phyloP scores from a whole-genome alignment of 225 moss, liverwort and hornwort species.

The Marchantia polymorpha region DNA sequence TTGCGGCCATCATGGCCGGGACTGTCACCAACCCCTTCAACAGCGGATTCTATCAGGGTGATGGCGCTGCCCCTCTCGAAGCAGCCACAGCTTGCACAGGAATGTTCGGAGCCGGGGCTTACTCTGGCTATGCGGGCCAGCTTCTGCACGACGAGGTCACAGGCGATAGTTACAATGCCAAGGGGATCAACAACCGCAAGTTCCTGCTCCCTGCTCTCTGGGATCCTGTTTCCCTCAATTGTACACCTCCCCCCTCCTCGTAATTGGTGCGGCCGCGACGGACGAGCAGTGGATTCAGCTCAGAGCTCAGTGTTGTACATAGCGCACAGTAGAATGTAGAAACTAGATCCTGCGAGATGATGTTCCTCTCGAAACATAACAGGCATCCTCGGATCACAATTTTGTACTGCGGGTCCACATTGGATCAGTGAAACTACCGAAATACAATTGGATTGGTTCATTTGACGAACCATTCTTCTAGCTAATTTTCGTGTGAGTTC shows the following conservation, averaged over 20 bases:
- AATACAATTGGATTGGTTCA: not conserved
- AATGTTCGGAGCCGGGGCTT: conserved; percentile 36
- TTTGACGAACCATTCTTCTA: not conserved
- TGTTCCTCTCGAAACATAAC: not conserved
- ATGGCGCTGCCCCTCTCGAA: conserved; percentile 28
- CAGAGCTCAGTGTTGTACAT: conserved; percentile 6
- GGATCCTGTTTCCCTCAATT: conserved; percentile 27
- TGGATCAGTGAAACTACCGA: conserved; percentile 5
- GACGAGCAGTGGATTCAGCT: not conserved
- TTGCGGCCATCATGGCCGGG: conserved; percentile 32
- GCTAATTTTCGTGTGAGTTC: too few species aligned
- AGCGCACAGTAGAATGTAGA: not conserved
- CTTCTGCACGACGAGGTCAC: conserved; percentile 23
- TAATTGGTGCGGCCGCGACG: not conserved
- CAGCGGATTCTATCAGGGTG: conserved; percentile 36
- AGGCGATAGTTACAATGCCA: conserved; percentile 34
- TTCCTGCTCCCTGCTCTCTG: conserved; percentile 38
- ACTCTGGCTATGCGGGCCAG: conserved; percentile 35
- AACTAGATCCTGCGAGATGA: conserved; percentile 14
- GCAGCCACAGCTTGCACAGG: conserved; percentile 38
- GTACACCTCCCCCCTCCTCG: conserved; percentile 15
- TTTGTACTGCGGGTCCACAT: conserved; percentile 26
- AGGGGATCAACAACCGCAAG: conserved; percentile 26
- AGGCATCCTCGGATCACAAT: conserved; percentile 17
- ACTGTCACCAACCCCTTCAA: conserved; percentile 36